These are phyloP conservation scores for Podospora pseudoanserina DNA, from an alignment of 495 filamentous ascomycete genomes.

Conservation along the genomic window DNA sequence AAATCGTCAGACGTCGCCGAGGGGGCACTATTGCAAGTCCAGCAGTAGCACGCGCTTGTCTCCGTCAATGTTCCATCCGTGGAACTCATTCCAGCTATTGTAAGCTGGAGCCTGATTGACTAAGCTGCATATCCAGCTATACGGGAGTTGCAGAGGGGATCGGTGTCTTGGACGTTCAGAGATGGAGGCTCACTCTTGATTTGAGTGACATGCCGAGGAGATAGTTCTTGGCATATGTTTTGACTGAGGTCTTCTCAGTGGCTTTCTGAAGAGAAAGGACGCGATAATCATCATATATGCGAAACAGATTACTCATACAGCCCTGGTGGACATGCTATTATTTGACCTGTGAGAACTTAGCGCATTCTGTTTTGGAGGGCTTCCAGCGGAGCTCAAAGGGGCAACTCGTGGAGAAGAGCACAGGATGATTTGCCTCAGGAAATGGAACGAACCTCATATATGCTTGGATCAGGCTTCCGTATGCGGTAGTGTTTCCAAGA, in stretches of 20 bases:
- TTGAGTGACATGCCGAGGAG: not conserved
- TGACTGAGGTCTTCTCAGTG: not conserved
- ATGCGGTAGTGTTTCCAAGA: constrained; percentile 19
- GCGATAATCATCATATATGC: not conserved
- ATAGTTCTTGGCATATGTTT: not conserved
- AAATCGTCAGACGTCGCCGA: not conserved
- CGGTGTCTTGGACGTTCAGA: not conserved
- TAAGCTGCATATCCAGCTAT: constrained; percentile 5
- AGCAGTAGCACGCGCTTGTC: not conserved
- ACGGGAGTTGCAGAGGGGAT: not conserved
- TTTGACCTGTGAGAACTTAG: not conserved
- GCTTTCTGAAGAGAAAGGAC: not conserved
- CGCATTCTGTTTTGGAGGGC: not conserved
- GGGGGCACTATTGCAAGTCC: not conserved
- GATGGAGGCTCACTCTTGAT: not conserved
- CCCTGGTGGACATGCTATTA: not conserved
- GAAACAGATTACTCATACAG: constrained; percentile 8
- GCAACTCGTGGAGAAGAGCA: constrained; percentile 1
- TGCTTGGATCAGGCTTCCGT: not conserved
- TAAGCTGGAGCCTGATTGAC: not conserved
- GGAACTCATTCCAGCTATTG: not conserved
- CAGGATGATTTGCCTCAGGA: constrained; percentile 6
- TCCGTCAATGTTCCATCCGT: not conserved
- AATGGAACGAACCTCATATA: not conserved
- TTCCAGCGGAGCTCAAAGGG: constrained; percentile 1